phyloP scores from a whole-genome alignment of 164 flowering plant species.

The Santalum album region DNA sequence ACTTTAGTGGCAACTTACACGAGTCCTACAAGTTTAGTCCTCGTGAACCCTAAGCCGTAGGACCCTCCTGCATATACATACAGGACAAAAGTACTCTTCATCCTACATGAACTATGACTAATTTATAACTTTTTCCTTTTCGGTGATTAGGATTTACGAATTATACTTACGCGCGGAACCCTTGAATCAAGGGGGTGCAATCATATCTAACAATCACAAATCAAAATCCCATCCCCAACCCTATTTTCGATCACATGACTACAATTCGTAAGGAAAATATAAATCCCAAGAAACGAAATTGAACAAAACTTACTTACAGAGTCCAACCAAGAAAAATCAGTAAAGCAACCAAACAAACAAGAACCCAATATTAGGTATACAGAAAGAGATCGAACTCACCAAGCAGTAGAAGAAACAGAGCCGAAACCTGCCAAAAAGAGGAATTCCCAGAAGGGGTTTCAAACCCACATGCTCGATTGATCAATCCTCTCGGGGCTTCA shows the following conservation, averaged over 20 bases:
- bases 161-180: too few relatives aligned
- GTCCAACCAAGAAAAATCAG: neutral
- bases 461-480: neutral
- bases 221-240: neutral
- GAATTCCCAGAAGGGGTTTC: slow-evolving; percentile 1
- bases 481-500: neutral
- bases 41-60: too few relatives aligned
- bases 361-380: neutral
- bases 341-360: too few relatives aligned
- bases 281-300: neutral
- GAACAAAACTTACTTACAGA: neutral
- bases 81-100: too few relatives aligned
- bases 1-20: too few relatives aligned
- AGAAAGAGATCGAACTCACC: neutral
- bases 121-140: too few relatives aligned
- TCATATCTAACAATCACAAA: neutral
- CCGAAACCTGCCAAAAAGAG: neutral
- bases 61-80: too few relatives aligned
- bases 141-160: too few relatives aligned
- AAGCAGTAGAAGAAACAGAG: neutral
- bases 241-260: neutral
- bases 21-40: too few relatives aligned
- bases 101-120: too few relatives aligned
- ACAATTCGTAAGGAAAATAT: neutral
- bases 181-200: too few relatives aligned